Percentiles rank a stretch among this genome's conserved stretches.
phyloP scores from a whole-genome alignment of 345 rosid genomes.

The Diplotaxis tenuifolia region DNA sequence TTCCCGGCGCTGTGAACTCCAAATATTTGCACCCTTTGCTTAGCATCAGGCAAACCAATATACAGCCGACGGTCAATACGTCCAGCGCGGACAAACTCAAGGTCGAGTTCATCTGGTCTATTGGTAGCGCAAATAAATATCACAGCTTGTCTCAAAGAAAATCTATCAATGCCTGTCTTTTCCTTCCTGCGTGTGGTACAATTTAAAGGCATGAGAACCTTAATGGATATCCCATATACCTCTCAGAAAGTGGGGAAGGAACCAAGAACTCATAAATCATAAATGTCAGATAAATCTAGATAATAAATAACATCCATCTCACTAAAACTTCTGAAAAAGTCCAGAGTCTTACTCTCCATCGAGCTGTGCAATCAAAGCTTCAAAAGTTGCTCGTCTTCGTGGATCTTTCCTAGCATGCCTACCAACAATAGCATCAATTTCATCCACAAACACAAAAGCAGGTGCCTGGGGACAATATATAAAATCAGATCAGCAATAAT shows the following conservation, averaged over 20 bases:
- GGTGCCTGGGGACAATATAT: constrained; percentile 65
- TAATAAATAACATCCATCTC: background rate
- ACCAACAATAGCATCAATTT: constrained; percentile 98
- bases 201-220: background rate
- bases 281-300: constrained; percentile 5
- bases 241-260: background rate
- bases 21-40: constrained; percentile 89
- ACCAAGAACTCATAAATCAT: background rate
- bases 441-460: constrained; percentile 92
- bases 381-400: constrained; percentile 78
- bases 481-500: constrained; percentile 8
- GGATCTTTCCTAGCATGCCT: constrained; percentile 90
- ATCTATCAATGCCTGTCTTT: constrained; percentile 80
- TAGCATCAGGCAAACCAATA: constrained; percentile 92
- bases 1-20: constrained; percentile 83
- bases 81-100: constrained; percentile 87
- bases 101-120: constrained; percentile 94
- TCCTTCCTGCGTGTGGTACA: constrained; percentile 62
- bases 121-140: constrained; percentile 98
- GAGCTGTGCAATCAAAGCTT: constrained; percentile 86
- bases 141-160: constrained; percentile 92
- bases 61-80: constrained; percentile 93
- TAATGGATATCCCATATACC: background rate
- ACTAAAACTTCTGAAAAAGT: constrained; percentile 1
- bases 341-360: constrained; percentile 81